Base-by-base conservation (phyloP, 2,329 filamentous ascomycete genomes). In the Fusarium virguliforme region DNA sequence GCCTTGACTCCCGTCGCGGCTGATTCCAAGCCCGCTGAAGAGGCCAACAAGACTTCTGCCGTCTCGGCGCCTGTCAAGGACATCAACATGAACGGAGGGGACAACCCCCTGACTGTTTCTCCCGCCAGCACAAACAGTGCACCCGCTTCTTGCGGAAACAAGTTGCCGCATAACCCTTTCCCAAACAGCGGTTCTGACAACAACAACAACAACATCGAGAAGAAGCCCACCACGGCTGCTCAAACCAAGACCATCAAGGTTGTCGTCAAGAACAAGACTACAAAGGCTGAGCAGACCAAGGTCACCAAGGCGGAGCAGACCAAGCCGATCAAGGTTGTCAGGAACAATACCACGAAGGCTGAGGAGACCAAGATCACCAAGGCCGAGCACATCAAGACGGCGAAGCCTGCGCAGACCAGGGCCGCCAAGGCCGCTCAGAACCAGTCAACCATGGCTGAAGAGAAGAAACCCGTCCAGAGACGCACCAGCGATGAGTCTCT, bases 401-500 rank as follows among this genome's bases (percentile, higher is more conserved):
- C n/a, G n/a, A n/a, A n/a, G n/a, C n/a, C n/a, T n/a, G n/a, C n/a
- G n/a, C n/a, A n/a, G n/a, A n/a, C n/a, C n/a, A n/a, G n/a, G n/a
- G n/a, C n/a, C n/a, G n/a, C n/a, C n/a, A n/a, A n/a, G n/a, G n/a
- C n/a, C n/a, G n/a, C n/a, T n/a, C n/a, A n/a, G n/a, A n/a, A n/a
- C n/a, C n/a, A n/a, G n/a, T n/a, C n/a, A n/a, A n/a, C n/a, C n/a
- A n/a, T n/a, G n/a, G n/a, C n/a, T n/a, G n/a, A n/a, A n/a, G n/a
- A n/a, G n/a, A n/a, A n/a, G n/a, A n/a, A n/a, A n/a, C n/a, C n/a
- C n/a, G n/a, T n/a, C n/a, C n/a, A 61, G 30, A 51, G 57, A 41
- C 50, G 58, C 10, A 26, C n/a, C 6, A 71, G 68, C n/a, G 24
- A 70, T 4, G 67, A 64, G 18, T 61, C 59, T 28, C 59, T 55